phyloP scores from a whole-genome alignment of 2,329 filamentous ascomycete genomes.

The Drechslerella stenobrocha region DNA sequence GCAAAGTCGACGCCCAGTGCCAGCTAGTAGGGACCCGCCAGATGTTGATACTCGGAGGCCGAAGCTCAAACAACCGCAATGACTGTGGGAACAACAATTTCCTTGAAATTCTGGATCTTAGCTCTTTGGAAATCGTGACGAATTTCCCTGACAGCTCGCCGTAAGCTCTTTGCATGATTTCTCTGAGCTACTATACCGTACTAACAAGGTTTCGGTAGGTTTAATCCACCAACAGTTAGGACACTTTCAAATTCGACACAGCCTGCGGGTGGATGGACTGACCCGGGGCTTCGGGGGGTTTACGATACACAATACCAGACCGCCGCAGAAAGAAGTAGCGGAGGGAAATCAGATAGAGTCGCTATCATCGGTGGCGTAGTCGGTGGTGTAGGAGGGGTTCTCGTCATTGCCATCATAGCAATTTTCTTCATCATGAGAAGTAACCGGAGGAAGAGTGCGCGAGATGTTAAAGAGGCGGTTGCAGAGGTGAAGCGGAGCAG shows the following conservation, averaged over 20 bases:
- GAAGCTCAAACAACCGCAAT: constrained; percentile 25
- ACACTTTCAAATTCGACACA: constrained; percentile 10
- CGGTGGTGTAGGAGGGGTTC: constrained; percentile 37
- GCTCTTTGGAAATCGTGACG: constrained; percentile 20
- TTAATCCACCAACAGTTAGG: constrained; percentile 13
- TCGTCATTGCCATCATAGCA: constrained; percentile 19
- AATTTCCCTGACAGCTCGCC: constrained; percentile 23
- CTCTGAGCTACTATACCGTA: too few relatives aligned
- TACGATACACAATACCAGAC: constrained; percentile 43
- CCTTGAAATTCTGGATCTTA: not conserved
- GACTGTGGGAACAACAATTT: constrained; percentile 36
- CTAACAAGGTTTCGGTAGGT: too few relatives aligned
- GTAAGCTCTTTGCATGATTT: constrained; percentile 25
- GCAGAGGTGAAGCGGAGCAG: constrained; percentile 31
- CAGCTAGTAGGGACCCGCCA: constrained; percentile 35
- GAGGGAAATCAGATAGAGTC: constrained; percentile 26
- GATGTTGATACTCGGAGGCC: constrained; percentile 44
- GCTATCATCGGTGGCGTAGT: constrained; percentile 44
- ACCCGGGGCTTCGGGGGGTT: constrained; percentile 21
- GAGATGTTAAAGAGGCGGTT: constrained; percentile 38
- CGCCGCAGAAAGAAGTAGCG: constrained; percentile 14
- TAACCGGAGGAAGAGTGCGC: constrained; percentile 37
- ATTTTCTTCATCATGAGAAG: constrained; percentile 42
- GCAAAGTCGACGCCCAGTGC: constrained; percentile 44
- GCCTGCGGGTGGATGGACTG: constrained; percentile 28